Evolutionary conservation across 495 filamentous ascomycete genomes (phyloP), one percentile per base, ranked within the genome.

Genomic region (Aspergillus haitiensis): DNA sequence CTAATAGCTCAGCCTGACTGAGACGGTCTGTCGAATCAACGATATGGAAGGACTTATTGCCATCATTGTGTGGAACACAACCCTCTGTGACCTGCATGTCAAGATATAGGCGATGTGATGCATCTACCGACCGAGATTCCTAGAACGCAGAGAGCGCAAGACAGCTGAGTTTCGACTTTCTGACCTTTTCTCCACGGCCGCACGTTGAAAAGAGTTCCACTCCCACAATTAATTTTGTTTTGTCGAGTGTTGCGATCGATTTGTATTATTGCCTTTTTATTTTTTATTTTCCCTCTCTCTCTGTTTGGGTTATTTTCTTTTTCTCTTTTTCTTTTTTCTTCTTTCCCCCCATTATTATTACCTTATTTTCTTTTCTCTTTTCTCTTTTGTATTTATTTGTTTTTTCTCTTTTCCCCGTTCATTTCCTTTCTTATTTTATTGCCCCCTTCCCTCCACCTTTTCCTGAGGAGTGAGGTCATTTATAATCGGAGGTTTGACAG

Each of bases 21-120:
- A 46, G 46, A 57, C 10, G 47, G 48, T 27, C 55, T 50, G 48
- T 51, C 46, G 50, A 62, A 64, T 64, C 52, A 61, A 42, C 47
- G 18, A 32, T 42, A 21, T 51, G 52, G 48, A 56, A 63, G 53
- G 54, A 55, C 21, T 56, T 36, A 45, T 40, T 58, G 59, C 15
- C 21, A 45, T 54, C 52, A 33, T 32, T 37, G 55, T 40, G 56
- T 46, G 65, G 57, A 40, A 47, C 61, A 59, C 65, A 56, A 44
- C 56, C 51, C 32, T 69, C 58, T 64, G 59, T 55, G 52, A 56
- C 55, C 62, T 70, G 68, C 66, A 67, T 64, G 63, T 60, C 64
- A 67, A 57, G 60, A 56, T 35, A 39, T 61, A 58, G 64, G 55
- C 39, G 64, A 72, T 72, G 68, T 72, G 70, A 72, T 63, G 59